Percentiles rank a stretch among this genome's conserved stretches.
These are phyloP conservation scores for Kuraishia cidri DNA, from an alignment of 805 yeast species.

Conservation along the genomic window DNA sequence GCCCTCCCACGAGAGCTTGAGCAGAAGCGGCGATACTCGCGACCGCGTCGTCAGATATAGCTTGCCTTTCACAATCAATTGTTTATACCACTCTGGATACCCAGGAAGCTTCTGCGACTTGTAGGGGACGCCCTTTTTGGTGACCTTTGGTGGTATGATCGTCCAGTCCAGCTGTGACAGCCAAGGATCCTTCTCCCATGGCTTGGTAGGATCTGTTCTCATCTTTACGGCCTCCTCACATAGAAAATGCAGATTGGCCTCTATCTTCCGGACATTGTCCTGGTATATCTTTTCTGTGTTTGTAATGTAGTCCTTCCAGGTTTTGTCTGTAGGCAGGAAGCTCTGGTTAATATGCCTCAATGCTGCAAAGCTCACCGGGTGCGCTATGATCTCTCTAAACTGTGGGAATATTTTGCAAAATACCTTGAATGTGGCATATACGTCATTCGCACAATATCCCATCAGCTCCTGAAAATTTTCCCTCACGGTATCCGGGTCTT, in stretches of 20 bases:
- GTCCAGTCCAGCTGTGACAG: constrained; percentile 86
- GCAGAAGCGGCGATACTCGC: constrained; percentile 65
- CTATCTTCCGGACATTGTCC: constrained; percentile 46
- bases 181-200: constrained; percentile 72
- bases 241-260: constrained; percentile 44
- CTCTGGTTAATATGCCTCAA: constrained; percentile 63
- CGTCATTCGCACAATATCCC: constrained; percentile 83
- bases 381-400: constrained; percentile 67
- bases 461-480: constrained; percentile 54
- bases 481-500: constrained; percentile 42
- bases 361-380: constrained; percentile 92
- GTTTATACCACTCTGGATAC: constrained; percentile 89
- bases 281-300: constrained; percentile 62
- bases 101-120: constrained; percentile 82
- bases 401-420: constrained; percentile 61
- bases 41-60: constrained; percentile 62
- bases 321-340: constrained; percentile 65
- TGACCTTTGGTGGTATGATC: constrained; percentile 44
- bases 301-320: constrained; percentile 69
- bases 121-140: constrained; percentile 59
- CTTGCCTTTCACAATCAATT: constrained; percentile 27
- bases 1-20: constrained; percentile 79
- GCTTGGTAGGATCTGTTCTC: constrained; percentile 31
- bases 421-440: constrained; percentile 62
- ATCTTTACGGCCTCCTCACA: constrained; percentile 49